Evolutionary conservation across 148 eudicot genomes (phyloP).

Genomic region (Agrostemma githago): DNA sequence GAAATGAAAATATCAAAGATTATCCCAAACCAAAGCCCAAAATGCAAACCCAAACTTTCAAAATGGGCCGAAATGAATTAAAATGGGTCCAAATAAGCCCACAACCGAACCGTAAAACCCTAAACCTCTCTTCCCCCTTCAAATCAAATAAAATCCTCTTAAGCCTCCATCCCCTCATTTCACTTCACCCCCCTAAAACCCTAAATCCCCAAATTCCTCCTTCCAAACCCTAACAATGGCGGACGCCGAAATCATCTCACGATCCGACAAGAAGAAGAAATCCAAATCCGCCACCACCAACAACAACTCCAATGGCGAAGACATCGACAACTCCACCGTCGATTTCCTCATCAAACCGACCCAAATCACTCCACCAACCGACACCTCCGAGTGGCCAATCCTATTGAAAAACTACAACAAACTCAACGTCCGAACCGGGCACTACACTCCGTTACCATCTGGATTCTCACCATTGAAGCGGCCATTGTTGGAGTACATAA

Average conservation of each 20-base stretch:
- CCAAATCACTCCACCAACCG: conserved; percentile 50
- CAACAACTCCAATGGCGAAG: background rate
- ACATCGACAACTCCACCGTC: conserved; percentile 4
- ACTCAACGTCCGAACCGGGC: conserved; percentile 77
- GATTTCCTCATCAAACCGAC: conserved; percentile 76
- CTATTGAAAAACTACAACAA: conserved; percentile 81
- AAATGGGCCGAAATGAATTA: no score
- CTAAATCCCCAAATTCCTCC: background rate
- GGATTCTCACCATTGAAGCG: conserved; percentile 79
- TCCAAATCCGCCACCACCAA: background rate
- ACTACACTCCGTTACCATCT: conserved; percentile 80
- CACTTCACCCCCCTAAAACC: background rate
- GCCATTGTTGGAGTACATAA: conserved; percentile 62
- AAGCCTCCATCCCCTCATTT: no score
- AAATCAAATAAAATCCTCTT: no score
- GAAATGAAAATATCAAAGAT: no score
- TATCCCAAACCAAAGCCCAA: no score
- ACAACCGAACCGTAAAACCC: no score
- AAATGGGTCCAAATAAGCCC: no score
- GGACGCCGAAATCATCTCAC: conserved; percentile 36
- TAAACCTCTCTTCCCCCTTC: no score
- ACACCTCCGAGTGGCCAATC: conserved; percentile 86
- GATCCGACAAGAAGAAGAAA: conserved; percentile 41
- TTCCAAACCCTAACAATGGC: conserved; percentile 37
- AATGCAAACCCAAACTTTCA: no score